These are phyloP conservation scores for Juglanconis sp. DNA, from an alignment of 2,329 filamentous ascomycete species.

Conservation along the genomic window DNA sequence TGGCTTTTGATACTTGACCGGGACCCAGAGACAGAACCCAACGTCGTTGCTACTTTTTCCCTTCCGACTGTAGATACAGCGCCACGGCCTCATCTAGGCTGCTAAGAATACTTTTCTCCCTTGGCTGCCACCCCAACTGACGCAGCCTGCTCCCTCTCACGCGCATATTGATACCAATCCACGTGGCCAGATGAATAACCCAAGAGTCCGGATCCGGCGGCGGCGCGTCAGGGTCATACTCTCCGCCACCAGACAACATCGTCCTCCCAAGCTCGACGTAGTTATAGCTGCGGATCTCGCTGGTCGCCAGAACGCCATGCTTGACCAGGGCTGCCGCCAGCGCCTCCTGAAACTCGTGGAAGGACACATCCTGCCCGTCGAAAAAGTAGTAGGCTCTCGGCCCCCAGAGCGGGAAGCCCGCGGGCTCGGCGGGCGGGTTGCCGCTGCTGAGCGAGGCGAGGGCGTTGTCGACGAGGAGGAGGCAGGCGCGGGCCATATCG, in stretches of 20 bases:
- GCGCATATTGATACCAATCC: conserved; percentile 20
- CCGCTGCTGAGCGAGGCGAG: conserved; percentile 11
- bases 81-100: not conserved
- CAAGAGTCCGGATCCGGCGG: conserved; percentile 20
- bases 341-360: conserved; percentile 12
- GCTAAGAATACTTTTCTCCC: not conserved
- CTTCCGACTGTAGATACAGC: not conserved
- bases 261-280: conserved; percentile 19
- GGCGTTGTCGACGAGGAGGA: conserved; percentile 19
- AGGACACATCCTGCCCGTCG: conserved; percentile 14
- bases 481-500: conserved; percentile 19
- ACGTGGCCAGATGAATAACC: conserved; percentile 20
- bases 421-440: conserved; percentile 1
- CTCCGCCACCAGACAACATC: conserved; percentile 15
- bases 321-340: conserved; percentile 14
- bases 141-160: conserved; percentile 14
- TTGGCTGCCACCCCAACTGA: conserved; percentile 16
- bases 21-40: too few relatives aligned
- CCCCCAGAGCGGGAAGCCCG: conserved; percentile 16
- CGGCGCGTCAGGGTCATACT: conserved; percentile 19
- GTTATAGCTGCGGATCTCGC: conserved; percentile 15
- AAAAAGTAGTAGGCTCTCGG: conserved; percentile 22
- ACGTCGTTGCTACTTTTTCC: not conserved
- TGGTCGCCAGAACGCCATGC: conserved; percentile 15
- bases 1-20: too few relatives aligned